Conservation (phyloP, 495 filamentous ascomycete species). For the Bacidia rubella region DNA sequence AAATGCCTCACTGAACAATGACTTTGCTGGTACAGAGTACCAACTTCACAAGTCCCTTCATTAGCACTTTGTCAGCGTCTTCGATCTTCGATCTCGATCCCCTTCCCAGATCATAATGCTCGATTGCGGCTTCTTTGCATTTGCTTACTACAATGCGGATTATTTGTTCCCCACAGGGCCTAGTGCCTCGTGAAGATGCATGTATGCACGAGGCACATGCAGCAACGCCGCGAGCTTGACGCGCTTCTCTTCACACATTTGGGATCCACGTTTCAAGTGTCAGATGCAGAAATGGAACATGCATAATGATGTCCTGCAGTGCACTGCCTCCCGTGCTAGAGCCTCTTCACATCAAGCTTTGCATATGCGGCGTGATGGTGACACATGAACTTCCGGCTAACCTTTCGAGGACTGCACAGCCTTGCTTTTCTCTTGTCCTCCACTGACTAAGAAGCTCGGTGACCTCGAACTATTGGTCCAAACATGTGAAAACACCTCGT, state of each 20-base stretch:
- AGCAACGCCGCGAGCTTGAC: constrained; percentile 1
- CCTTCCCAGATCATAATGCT: background rate
- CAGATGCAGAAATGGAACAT: background rate
- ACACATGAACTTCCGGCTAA: background rate
- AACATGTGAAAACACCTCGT: background rate
- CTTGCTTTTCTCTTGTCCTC: background rate
- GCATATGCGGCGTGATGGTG: constrained; percentile 2
- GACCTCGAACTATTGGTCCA: background rate
- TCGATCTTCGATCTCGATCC: background rate
- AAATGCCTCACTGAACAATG: background rate
- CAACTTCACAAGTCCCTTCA: no score
- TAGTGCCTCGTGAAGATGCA: background rate
- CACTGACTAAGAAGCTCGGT: background rate
- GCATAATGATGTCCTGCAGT: constrained; percentile 6
- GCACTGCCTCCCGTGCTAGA: constrained; percentile 1
- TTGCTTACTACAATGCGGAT: background rate
- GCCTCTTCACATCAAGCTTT: constrained; percentile 4
- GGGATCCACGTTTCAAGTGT: constrained; percentile 1
- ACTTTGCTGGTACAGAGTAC: no score
- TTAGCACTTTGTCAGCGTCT: no score
- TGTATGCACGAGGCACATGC: background rate
- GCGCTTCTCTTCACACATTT: constrained; percentile 4
- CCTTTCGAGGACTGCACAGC: background rate
- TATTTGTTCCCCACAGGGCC: background rate
- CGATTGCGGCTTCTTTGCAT: background rate